Evolutionary conservation across 441 rosid species (phyloP), one percentile per base, ranked within the genome.

Genomic region (Gossypium lobatum): DNA sequence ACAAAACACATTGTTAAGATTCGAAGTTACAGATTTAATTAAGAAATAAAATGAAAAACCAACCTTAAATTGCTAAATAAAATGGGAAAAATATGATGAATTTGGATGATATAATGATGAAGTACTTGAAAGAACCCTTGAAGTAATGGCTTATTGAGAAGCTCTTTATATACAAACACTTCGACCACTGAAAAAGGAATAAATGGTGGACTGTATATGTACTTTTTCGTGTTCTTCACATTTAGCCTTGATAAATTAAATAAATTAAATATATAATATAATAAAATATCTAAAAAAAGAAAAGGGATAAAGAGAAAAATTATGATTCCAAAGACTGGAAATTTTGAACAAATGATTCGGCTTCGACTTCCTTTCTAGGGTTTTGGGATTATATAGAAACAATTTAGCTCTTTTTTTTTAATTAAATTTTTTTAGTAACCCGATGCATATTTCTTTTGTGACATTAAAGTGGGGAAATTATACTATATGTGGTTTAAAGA

Each of bases 171-270:
- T 85, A 88, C 84, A 83, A 34, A 83, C 58, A 78, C 55, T 39
- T 60, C 46, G 81, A 72, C 69, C 68, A 53, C 45, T 21, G 74
- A 62, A 79, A 77, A 78, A 65, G 82, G 82, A 84, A 81, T 68
- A 79, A 77, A 76, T 73, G 80, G 86, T 82, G 78, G 83, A 78
- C 77, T 64, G 82, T 61, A 76, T 66, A 54, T 46, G 59, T 75
- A 72, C 84, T 84, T 85, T 88, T 85, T 85, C 81, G 85, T 83
- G 79, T 82, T 86, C 83, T 75, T 81, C 77, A 80, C 82, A 80
- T 64, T 76, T 63, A 83, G 83, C 72, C 85, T 89, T 78, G 84
- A 85, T 80, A 87, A 83, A 78, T 87, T 88, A 81, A 85, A 85
- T 79, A 87, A 83, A 78, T 87, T 88, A 81, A 85, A 74, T 70